Conservation (phyloP, 352 stramenopile species). For the Phytopythium boreale region DNA sequence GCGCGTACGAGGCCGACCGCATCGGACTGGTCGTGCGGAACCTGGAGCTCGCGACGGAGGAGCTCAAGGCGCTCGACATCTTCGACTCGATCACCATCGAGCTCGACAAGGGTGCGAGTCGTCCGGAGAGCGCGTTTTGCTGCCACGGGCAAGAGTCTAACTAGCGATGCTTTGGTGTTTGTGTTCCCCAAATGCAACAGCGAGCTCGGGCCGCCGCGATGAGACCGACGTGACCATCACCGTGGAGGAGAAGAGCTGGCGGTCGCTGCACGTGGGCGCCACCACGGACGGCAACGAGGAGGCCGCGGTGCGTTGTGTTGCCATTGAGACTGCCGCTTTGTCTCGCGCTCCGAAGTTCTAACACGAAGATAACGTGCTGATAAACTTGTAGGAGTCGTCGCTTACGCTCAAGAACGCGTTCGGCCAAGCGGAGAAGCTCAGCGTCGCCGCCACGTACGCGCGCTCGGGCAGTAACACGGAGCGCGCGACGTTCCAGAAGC, state of each 20-base stretch:
- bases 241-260: conserved; percentile 86
- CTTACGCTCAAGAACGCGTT: conserved; percentile 82
- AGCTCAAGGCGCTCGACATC: conserved; percentile 77
- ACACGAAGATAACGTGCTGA: not conserved
- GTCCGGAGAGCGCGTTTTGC: not conserved
- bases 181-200: conserved; percentile 17
- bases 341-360: no score
- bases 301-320: conserved; percentile 57
- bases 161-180: not conserved
- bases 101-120: conserved; percentile 57
- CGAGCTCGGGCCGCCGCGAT: conserved; percentile 59
- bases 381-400: conserved; percentile 60
- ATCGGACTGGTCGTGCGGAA: conserved; percentile 62
- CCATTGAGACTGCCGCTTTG: no score
- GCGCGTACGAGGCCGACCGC: conserved; percentile 56
- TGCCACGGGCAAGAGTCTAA: not conserved
- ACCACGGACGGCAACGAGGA: conserved; percentile 85
- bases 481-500: conserved; percentile 83
- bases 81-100: conserved; percentile 83
- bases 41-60: conserved; percentile 56
- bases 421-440: conserved; percentile 83
- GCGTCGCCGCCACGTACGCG: conserved; percentile 73
- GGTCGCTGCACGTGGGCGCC: conserved; percentile 79
- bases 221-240: conserved; percentile 88
- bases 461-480: conserved; percentile 85